phyloP scores from a whole-genome alignment of 441 rosid genomes.

The Pelargonium exstipulatum region DNA sequence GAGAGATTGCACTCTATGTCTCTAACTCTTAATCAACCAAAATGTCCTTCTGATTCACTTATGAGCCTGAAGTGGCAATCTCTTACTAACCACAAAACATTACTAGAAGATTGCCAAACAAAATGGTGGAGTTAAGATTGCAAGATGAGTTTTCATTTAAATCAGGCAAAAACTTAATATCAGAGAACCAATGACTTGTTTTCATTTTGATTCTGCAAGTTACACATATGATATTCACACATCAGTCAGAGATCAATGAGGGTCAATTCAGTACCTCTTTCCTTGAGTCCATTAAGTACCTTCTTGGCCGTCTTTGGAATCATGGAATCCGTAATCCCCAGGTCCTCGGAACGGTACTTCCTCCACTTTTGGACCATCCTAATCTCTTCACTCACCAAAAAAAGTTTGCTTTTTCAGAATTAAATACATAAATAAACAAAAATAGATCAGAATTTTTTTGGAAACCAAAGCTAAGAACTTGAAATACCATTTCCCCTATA shows the following conservation, averaged over 20 bases:
- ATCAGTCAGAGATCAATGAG: background rate
- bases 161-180: background rate
- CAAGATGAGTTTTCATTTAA: background rate
- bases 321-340: slow-evolving; percentile 57
- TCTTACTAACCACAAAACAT: background rate
- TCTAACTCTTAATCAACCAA: too few relatives aligned
- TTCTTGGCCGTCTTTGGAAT: slow-evolving; percentile 51
- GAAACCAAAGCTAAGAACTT: background rate
- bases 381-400: slow-evolving; percentile 24
- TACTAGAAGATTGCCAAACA: background rate
- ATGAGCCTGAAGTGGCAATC: background rate
- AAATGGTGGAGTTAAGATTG: background rate
- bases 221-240: too few relatives aligned
- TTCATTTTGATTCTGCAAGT: background rate
- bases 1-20: too few relatives aligned
- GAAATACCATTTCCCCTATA: slow-evolving; percentile 12
- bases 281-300: slow-evolving; percentile 66
- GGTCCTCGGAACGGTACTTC: slow-evolving; percentile 51
- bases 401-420: background rate
- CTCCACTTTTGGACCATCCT: slow-evolving; percentile 39
- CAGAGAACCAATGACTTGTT: background rate
- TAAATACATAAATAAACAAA: background rate
- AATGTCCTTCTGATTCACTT: too few relatives aligned
- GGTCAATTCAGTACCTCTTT: slow-evolving; percentile 35
- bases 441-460: background rate